These are phyloP conservation scores for Noccaea bulbosa DNA, from an alignment of 345 rosid species.

Conservation along the genomic window DNA sequence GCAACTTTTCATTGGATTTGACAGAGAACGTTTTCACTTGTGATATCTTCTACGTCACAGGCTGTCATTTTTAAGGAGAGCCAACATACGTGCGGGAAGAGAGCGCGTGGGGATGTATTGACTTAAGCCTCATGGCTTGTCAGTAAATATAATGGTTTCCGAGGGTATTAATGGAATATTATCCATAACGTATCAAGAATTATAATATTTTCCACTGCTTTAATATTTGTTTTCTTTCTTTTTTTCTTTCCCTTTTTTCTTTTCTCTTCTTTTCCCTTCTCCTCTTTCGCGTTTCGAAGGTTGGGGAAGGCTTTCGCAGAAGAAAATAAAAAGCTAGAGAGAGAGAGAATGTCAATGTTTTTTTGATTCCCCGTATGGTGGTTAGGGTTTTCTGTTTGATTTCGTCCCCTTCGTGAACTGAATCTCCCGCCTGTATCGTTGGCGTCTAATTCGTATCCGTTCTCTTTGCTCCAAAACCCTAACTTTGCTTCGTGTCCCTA, in stretches of 20 bases:
- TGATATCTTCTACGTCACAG: constrained; percentile 36
- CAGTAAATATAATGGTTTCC: not conserved
- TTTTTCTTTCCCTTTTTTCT: constrained; percentile 13
- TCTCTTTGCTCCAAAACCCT: constrained; percentile 55
- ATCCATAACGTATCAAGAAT: constrained; percentile 31
- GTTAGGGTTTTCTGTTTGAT: constrained; percentile 38
- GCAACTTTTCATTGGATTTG: not conserved
- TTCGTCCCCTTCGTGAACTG: constrained; percentile 23
- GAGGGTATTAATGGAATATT: constrained; percentile 28
- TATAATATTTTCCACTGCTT: constrained; percentile 37
- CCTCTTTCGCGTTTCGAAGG: constrained; percentile 36
- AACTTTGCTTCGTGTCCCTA: constrained; percentile 45
- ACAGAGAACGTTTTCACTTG: constrained; percentile 3
- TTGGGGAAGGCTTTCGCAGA: constrained; percentile 39
- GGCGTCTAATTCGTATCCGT: constrained; percentile 21
- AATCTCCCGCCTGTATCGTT: constrained; percentile 46
- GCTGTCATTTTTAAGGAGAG: constrained; percentile 19
- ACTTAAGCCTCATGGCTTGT: constrained; percentile 1
- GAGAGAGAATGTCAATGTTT: constrained; percentile 25
- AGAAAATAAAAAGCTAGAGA: constrained; percentile 32
- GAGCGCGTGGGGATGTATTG: constrained; percentile 24
- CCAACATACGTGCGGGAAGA: not conserved
- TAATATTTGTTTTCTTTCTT: not conserved
- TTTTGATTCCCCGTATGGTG: constrained; percentile 28
- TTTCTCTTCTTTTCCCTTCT: constrained; percentile 18